Evolutionary conservation across 2,329 filamentous ascomycete species (phyloP), one percentile per base, ranked within the genome.

Genomic region (Basipetospora chlamydospora): DNA sequence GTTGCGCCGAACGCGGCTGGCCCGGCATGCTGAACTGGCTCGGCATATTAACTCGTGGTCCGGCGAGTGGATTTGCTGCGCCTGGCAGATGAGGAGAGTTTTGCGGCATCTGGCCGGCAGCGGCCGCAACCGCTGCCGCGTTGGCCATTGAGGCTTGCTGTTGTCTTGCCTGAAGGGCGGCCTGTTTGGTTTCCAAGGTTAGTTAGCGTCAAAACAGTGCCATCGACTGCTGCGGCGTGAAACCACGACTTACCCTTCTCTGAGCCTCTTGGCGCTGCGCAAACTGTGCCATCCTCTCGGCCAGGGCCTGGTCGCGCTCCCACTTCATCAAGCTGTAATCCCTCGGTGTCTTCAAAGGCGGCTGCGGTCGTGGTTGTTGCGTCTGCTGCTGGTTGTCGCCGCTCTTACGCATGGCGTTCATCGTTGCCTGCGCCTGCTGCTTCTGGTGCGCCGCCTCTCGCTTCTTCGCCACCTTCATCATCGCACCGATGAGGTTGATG

Each of bases 381-480:
- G n/a, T n/a, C 20, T 37, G 35, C 33, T 66, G 60, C 13, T 61
- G 56, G 15, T 58, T 52, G 48, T 93, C 84, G 41, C 81, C 81
- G 11, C 75, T 70, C 56, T 95, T 95, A 38, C 90, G 77, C 55
- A 84, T 75, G 22, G 81, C 80, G 33, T 84, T 83, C 39, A 85
- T 73, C 9, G 78, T 73, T 41, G 75, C 70, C 49, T 93, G 83
- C 52, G 95, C 85, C 50, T 88, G 81, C 52, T 90, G 83, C 61
- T 96, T 96, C 52, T 90, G 85, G 20, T 76, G 63, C 18, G 74
- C 70, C 9, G 81, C 80, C 58, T 98, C 90, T 18, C 88, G 75
- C 59, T 95, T 96, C 65, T 94, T 92, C 1, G 87, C 87, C 33
- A 94, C 58, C 54, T 96, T 98, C 28, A 87, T 75, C 84, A 96